Base-by-base conservation (phyloP, 2,329 filamentous ascomycete genomes). In the Gremmenia infestans region DNA sequence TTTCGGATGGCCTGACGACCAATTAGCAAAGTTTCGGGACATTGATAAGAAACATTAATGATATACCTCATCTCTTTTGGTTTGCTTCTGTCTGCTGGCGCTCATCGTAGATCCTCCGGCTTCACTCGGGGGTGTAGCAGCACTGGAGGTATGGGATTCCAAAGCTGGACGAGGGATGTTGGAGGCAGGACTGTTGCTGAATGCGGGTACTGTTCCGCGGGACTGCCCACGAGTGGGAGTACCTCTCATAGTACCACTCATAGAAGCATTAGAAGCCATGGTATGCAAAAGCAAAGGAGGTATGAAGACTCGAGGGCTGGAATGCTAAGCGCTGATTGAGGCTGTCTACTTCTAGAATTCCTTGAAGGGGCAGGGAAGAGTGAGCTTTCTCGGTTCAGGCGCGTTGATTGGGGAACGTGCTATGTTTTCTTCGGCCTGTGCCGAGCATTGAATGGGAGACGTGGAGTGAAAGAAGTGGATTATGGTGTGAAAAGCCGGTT, bases 1-100 rank as follows among this genome's bases (percentile, higher is more conserved):
- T 86, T 86, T 68, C 94, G 91, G 71, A 99, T 97, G 52, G 94
- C 94, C 94, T 97, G 71, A 58, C 55, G 48, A 49, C 45, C 37
- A 43, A 35, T 40, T 48, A 57, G 71, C 32, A 42, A 50, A 69
- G 64, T 55, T 32, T 42, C 37, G 11, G 17, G 7, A 47, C 12
- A n/a, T 23, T 56, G 50, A 53, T 52, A 53, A 40, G 46, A 12
- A 3, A 12, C 12, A 19, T 11, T 32, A 12, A 35, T 50, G 53
- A 39, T 42, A 68, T 79, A 99, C 94, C 88, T 99, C 94, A 86
- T 99, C 94, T 74, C 92, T 87, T 78, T 97, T 97, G 65, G 87
- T 88, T 80, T 97, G 93, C 77, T 97, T 97, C 74, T 94, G 89
- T 70, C 94, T 86, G 74, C 93, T 97, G 66, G 91, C 89, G 76